phyloP scores from a whole-genome alignment of 495 filamentous ascomycete species.

The Corynascus novoguineensis region DNA sequence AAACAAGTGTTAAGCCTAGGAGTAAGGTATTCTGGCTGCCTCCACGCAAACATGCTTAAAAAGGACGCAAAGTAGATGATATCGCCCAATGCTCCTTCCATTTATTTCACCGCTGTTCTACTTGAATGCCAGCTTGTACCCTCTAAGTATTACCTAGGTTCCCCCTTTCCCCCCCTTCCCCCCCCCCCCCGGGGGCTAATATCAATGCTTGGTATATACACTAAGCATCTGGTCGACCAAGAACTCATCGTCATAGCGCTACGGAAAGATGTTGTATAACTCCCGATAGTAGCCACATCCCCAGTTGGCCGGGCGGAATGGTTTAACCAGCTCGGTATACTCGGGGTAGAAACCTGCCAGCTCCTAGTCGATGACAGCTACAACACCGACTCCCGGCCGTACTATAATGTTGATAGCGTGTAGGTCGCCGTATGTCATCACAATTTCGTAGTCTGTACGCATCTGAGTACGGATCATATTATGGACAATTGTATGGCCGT shows the following conservation, averaged over 20 bases:
- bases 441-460: constrained; percentile 2
- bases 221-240: background rate
- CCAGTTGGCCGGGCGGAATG: background rate
- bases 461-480: too few species aligned
- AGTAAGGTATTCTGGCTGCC: too few species aligned
- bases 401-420: constrained; percentile 3
- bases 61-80: too few species aligned
- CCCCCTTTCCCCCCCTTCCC: too few species aligned
- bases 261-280: background rate
- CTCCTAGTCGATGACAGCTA: background rate
- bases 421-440: background rate
- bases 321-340: background rate
- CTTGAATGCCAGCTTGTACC: too few species aligned
- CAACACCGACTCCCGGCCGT: background rate
- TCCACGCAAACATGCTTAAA: too few species aligned
- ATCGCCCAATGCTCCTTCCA: too few species aligned
- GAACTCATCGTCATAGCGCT: constrained; percentile 6
- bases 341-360: background rate
- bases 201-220: background rate
- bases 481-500: background rate
- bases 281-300: background rate
- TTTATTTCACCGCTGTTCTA: too few species aligned
- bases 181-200: too few species aligned
- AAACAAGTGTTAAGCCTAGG: too few species aligned
- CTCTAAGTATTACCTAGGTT: too few species aligned